Conservation (phyloP, 345 rosid genomes). For the Acer saccharum region DNA sequence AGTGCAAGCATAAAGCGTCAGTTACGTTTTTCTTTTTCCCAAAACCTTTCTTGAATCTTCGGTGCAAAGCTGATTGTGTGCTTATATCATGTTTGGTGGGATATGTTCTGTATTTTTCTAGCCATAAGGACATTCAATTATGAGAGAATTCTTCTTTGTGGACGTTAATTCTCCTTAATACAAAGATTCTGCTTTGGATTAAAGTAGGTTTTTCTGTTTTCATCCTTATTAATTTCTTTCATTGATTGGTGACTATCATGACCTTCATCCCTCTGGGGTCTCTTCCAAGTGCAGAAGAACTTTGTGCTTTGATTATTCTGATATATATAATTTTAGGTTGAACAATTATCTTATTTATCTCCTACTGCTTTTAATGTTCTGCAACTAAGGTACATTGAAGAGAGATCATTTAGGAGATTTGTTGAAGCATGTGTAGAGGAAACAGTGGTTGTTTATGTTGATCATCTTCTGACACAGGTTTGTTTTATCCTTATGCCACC, state of each 20-base stretch:
- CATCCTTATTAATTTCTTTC: not conserved
- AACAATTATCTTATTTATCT: not conserved
- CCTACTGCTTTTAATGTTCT: conserved; percentile 23
- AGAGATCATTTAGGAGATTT: conserved; percentile 92
- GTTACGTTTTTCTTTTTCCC: not conserved
- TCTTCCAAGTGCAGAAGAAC: not conserved
- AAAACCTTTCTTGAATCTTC: not conserved
- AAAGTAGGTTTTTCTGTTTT: not conserved
- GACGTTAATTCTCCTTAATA: not conserved
- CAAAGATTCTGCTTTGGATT: not conserved
- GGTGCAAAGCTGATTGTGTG: not conserved
- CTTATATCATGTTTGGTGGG: not conserved
- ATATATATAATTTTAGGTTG: not conserved
- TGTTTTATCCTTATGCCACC: conserved; percentile 33
- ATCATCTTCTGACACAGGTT: conserved; percentile 92
- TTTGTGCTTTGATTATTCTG: not conserved
- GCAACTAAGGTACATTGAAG: conserved; percentile 81
- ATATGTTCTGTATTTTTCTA: not conserved
- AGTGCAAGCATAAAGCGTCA: not conserved
- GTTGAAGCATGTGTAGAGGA: conserved; percentile 98
- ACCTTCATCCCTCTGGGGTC: not conserved
- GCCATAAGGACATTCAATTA: not conserved
- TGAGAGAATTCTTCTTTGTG: not conserved
- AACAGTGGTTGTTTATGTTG: conserved; percentile 80
- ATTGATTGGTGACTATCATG: not conserved